Evolutionary conservation across 345 rosid genomes (phyloP).

Genomic region (Lumnitzera littorea): DNA sequence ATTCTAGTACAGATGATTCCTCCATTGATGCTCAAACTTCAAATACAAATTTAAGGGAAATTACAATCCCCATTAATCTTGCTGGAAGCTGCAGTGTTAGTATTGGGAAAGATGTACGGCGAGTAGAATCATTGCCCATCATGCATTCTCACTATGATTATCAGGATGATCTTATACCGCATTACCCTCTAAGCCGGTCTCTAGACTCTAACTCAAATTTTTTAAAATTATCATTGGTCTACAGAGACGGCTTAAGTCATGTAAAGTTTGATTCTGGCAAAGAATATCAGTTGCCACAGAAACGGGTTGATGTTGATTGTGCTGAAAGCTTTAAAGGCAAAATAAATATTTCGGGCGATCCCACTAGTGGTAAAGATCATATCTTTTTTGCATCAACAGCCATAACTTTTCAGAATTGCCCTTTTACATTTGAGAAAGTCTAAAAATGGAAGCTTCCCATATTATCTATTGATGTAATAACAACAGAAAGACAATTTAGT

Average conservation of each 20-base stretch:
- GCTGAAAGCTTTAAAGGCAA: slow-evolving; percentile 24
- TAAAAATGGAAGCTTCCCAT: no score
- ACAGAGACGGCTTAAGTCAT: slow-evolving; percentile 22
- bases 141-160: slow-evolving; percentile 23
- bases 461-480: no score
- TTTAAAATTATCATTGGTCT: slow-evolving; percentile 25
- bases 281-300: slow-evolving; percentile 15
- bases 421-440: neutral
- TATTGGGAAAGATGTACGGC: slow-evolving; percentile 23
- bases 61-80: slow-evolving; percentile 38
- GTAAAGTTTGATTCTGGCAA: slow-evolving; percentile 23
- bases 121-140: slow-evolving; percentile 54
- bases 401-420: neutral
- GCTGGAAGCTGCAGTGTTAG: slow-evolving; percentile 18
- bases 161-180: slow-evolving; percentile 15
- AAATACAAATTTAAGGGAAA: slow-evolving; percentile 17
- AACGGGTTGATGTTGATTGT: slow-evolving; percentile 20
- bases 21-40: slow-evolving; percentile 18
- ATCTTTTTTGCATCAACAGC: neutral
- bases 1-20: slow-evolving; percentile 11
- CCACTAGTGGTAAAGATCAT: slow-evolving; percentile 41
- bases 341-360: slow-evolving; percentile 27
- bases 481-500: no score
- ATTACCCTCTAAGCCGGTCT: slow-evolving; percentile 51
- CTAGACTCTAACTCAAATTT: slow-evolving; percentile 37